These are phyloP conservation scores for Pisolithus marmoratus DNA, from an alignment of 768 basidiomycete species.

Conservation along the genomic window DNA sequence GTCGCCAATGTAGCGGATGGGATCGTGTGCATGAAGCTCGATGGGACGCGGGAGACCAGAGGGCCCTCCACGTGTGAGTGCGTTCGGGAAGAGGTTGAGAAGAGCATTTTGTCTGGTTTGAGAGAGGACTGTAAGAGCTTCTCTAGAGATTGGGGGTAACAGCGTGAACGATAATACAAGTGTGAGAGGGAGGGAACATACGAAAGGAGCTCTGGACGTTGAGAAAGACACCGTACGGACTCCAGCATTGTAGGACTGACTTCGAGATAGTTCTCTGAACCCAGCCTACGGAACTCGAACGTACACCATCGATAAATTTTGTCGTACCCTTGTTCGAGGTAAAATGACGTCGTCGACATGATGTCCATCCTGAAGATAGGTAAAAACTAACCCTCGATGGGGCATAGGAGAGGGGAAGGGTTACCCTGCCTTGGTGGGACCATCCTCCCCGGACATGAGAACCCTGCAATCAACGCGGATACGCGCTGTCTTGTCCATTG, in stretches of 20 bases:
- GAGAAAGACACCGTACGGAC: too few relatives aligned
- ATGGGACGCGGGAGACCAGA: too few relatives aligned
- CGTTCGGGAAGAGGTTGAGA: too few relatives aligned
- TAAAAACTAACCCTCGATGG: too few relatives aligned
- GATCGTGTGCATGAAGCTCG: too few relatives aligned
- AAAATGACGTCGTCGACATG: slow-evolving; percentile 72
- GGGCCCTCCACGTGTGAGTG: too few relatives aligned
- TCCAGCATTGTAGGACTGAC: too few relatives aligned
- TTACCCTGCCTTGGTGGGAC: slow-evolving; percentile 72
- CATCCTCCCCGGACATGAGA: slow-evolving; percentile 80
- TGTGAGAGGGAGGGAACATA: too few relatives aligned
- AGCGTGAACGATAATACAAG: too few relatives aligned
- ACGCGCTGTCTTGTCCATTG: too few relatives aligned
- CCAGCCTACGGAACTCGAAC: slow-evolving; percentile 78
- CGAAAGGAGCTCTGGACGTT: too few relatives aligned
- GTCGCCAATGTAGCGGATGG: too few relatives aligned
- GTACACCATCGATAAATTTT: slow-evolving; percentile 84
- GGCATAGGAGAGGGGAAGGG: slow-evolving; percentile 8
- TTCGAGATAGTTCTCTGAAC: slow-evolving; percentile 69
- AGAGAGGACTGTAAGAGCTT: slow-evolving; percentile 70
- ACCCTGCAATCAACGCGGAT: slow-evolving; percentile 80
- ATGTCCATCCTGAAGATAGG: slow-evolving; percentile 65
- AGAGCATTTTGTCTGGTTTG: slow-evolving; percentile 86
- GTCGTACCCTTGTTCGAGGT: slow-evolving; percentile 85
- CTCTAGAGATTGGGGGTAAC: slow-evolving; percentile 53